Percentiles rank a stretch among this genome's conserved stretches.
These are phyloP conservation scores for Coemansia sp. DNA, from an alignment of 371 early-diverging fungal genomes.

Conservation along the genomic window DNA sequence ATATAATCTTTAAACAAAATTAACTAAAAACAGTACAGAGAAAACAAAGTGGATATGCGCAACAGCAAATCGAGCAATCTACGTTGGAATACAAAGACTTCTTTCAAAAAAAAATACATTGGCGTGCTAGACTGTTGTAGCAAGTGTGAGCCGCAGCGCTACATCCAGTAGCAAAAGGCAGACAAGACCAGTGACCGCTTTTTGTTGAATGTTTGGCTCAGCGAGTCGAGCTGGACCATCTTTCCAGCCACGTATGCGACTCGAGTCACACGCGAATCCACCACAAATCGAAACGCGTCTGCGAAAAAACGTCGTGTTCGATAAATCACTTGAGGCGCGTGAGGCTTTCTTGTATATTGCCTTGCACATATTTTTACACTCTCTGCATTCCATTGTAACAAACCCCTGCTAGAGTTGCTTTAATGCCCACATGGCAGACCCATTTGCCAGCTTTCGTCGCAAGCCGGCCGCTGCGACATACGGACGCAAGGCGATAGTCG, in stretches of 20 bases:
- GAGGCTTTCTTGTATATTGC: not conserved
- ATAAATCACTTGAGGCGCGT: no score
- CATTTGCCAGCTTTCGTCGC: conserved; percentile 43
- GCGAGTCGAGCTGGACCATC: conserved; percentile 2
- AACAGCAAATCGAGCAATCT: no score
- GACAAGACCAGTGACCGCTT: not conserved
- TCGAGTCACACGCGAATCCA: conserved; percentile 3
- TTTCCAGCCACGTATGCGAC: not conserved
- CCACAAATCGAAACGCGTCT: no score
- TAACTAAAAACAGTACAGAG: not conserved
- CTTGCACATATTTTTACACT: not conserved
- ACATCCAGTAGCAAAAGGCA: not conserved
- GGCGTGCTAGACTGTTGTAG: no score
- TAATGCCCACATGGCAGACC: conserved; percentile 40
- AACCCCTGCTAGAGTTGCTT: not conserved
- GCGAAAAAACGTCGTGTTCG: no score
- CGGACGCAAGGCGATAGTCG: conserved; percentile 45
- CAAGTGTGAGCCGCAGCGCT: not conserved
- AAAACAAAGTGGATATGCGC: no score
- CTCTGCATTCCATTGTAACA: not conserved
- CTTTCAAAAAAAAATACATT: not conserved
- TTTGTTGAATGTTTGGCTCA: not conserved
- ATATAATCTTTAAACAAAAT: not conserved
- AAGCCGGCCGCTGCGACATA: conserved; percentile 44
- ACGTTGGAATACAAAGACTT: no score